Evolutionary conservation across 2,329 filamentous ascomycete genomes (phyloP).

Genomic region (Colletotrichum destructivum): DNA sequence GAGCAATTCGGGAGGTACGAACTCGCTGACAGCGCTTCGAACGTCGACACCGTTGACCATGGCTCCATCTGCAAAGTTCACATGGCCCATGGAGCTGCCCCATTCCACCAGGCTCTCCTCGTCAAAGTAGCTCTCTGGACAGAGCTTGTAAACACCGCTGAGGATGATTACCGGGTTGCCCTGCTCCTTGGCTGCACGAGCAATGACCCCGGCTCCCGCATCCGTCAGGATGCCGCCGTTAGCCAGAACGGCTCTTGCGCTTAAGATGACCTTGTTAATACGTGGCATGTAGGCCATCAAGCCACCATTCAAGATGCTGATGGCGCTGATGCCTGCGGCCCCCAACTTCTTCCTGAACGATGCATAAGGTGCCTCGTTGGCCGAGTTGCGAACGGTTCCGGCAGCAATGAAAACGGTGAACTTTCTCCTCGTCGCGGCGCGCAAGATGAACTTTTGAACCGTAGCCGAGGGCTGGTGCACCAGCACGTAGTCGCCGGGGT

Average conservation of each 20-base stretch:
- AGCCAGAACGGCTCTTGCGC: constrained; percentile 88
- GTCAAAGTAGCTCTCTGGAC: constrained; percentile 89
- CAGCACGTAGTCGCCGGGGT: constrained; percentile 92
- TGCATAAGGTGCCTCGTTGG: constrained; percentile 59
- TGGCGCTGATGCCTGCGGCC: constrained; percentile 83
- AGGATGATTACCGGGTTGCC: constrained; percentile 90
- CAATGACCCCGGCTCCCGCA: constrained; percentile 86
- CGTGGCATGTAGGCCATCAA: constrained; percentile 95
- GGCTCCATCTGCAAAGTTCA: constrained; percentile 83
- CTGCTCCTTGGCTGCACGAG: constrained; percentile 86
- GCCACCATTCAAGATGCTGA: constrained; percentile 87
- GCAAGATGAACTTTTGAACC: constrained; percentile 90
- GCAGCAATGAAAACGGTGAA: constrained; percentile 92
- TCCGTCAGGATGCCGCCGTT: constrained; percentile 90
- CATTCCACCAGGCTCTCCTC: constrained; percentile 88
- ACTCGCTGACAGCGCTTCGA: constrained; percentile 85
- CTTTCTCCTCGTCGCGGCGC: constrained; percentile 88
- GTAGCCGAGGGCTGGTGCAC: constrained; percentile 89
- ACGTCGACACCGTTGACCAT: constrained; percentile 85
- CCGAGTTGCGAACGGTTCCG: constrained; percentile 62
- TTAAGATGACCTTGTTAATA: constrained; percentile 94
- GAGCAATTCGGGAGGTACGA: constrained; percentile 82
- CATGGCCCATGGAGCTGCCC: constrained; percentile 83
- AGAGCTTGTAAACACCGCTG: constrained; percentile 93
- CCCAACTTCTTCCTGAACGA: constrained; percentile 84